Evolutionary conservation across 345 rosid genomes (phyloP), one percentile per base, ranked within the genome.

Genomic region (Hypericum perforatum): DNA sequence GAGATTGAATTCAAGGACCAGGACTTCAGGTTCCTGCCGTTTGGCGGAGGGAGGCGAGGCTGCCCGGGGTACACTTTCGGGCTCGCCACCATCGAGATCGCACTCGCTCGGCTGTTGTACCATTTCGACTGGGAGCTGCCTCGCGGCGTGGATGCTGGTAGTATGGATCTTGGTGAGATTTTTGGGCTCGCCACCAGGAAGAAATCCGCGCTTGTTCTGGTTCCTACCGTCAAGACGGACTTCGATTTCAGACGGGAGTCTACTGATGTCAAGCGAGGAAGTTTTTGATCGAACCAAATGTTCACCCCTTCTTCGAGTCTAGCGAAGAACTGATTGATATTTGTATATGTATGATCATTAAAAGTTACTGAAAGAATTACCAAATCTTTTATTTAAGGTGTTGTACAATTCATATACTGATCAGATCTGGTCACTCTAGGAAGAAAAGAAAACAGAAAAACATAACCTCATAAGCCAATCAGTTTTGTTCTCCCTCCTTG

Each of bases 161-260:
- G 59, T 38, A 55, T 64, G 0, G 71, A 71, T 55, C 59, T 71
- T 12, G 12, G 37, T 0, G 72, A 68, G 58, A 53, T 43, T 56
- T 75, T 72, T 46, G 76, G 67, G 43, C 68, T 78, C 6, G 71
- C 80, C 49, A 67, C 63, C 0, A 78, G 72, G 59, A 77, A 66
- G 66, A 71, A 54, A 60, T 8, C 60, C 0, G 63, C 76, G 8
- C 71, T 71, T 9, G 39, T 48, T 41, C 72, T 68, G 2, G 70
- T 68, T 12, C 79, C 71, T 22, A 61, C 63, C 7, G 9, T 47
- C 8, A 13, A 47, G 14, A 44, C 11, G 5, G 8, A 44, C 11
- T 44, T 6, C 13, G 8, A 9, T n/a, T 3, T 44, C 48, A 44
- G 32, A 22, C 32, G 32, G 32, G 4, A 1, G 32, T 22, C 32